Base-by-base conservation (phyloP, 305 asterid genomes). In the Fraxinus latifolia region DNA sequence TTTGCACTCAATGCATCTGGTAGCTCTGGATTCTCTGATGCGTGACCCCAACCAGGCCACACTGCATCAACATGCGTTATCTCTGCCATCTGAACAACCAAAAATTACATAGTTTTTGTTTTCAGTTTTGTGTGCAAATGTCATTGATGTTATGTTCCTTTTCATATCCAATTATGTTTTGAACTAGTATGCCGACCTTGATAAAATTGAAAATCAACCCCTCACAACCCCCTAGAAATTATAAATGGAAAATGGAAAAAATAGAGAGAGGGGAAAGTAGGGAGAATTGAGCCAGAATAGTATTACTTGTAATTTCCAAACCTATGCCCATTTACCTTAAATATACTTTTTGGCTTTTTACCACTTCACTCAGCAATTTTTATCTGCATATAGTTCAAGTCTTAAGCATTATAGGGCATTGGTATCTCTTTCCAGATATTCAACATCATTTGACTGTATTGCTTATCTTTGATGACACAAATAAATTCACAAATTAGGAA, bases 31-130 rank as follows among this genome's bases (percentile, higher is more conserved):
- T 90, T 94, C 87, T 96, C 99, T 33, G 99, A 96, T 80, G 99
- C 99, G 85, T 96, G 99, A 81, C 99, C 99, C 99, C 99, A 96
- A 83, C 99, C 98, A 88, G 99, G 99, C 99, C 98, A 96, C 83
- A 96, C 99, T 21, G 98, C 99, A 90, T 93, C 97, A 1, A 96
- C 99, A 78, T 79, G 98, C 25, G 98, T 96, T 84, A 92, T 91
- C 95, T 94, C 99, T 53, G 99, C 99, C 94, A 92, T 92, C 99
- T 96, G 88, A 80, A 81, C 67, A 82, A 89, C 74, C 80, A 79
- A 77, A 71, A 74, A 82, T 72, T 53, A 73, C 53, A 50, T 2
- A n/a, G 78, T 75, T 53, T 79, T 42, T 78, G 47, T 32, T 21
- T 34, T 70, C 76, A 76, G 73, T 62, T 44, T 7, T 14, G 31